Base-by-base conservation (phyloP, 805 yeast genomes). In the Sungouiozyma ichnusensis region DNA sequence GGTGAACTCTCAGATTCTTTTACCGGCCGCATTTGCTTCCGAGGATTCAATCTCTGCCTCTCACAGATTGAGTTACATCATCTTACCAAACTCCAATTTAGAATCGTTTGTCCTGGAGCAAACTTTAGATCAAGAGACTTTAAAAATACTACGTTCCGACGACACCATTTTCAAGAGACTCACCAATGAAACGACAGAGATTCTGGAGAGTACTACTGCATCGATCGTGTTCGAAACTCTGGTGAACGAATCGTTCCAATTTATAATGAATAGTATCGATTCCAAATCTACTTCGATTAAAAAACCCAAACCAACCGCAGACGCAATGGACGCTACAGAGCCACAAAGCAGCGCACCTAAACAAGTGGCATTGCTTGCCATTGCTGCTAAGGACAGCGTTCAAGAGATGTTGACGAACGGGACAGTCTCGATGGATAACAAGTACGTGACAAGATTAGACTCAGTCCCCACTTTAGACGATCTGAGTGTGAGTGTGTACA, bases 401-500 rank as follows among this genome's bases (percentile, higher is more conserved):
- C 39, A 48, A 7, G 54, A 55, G 18, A 53, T 57, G 49, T 36
- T 52, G 39, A 50, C 50, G 33, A 52, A 52, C 20, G 55, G 33
- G 7, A 36, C 33, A 7, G 16, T 14, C 3, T 16, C 34, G 2
- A 44, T 45, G 47, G 51, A 50, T 33, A 58, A 57, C 42, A 46
- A 48, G 31, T 52, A 42, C 33, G 34, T 58, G 24, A 44, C 52
- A 36, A 44, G 52, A 16, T 41, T 59, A 13, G 58, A 59, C 37
- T 36, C 55, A 8, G 46, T 56, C 2, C 45, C 48, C 3, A 86
- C 79, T 48, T 70, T 88, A 44, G 94, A 85, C 49, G 95, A 86
- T 46, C 72, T 88, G 50, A 81, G 95, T 63, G 97, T 97, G 3
- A 73, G 86, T 50, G 88, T 88, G 7, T 88, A 88, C 60, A 81